phyloP scores from a whole-genome alignment of 441 rosid genomes.

The Adansonia rubrostipa region DNA sequence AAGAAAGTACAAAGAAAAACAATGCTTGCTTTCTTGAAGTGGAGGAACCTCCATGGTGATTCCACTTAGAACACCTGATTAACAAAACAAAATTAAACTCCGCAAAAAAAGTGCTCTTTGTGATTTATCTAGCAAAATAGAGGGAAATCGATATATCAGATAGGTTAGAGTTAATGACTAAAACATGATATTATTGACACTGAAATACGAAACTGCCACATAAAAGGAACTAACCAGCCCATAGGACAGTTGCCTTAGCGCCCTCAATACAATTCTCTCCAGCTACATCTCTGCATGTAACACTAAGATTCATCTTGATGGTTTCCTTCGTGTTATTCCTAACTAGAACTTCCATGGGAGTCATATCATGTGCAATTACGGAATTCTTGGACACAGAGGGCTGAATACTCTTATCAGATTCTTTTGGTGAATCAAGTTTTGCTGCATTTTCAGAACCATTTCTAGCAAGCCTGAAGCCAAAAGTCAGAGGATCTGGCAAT shows the following conservation, averaged over 20 bases:
- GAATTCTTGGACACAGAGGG: conserved; percentile 49
- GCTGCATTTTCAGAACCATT: conserved; percentile 31
- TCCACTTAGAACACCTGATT: conserved; percentile 72
- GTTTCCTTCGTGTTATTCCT: conserved; percentile 88
- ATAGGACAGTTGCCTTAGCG: conserved; percentile 75
- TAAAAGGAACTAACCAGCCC: conserved; percentile 71
- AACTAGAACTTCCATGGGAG: conserved; percentile 86
- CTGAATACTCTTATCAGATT: conserved; percentile 30
- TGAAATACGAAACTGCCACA: not conserved
- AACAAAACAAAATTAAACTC: not conserved
- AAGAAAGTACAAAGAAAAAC: conserved; percentile 82
- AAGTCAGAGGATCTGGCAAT: conserved; percentile 95
- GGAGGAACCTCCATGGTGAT: conserved; percentile 81
- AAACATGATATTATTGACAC: not conserved
- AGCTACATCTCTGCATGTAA: conserved; percentile 91
- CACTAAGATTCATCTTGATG: conserved; percentile 76
- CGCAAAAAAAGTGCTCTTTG: not conserved
- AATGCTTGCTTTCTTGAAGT: conserved; percentile 71
- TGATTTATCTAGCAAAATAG: not conserved
- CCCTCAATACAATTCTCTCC: conserved; percentile 94
- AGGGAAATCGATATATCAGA: not conserved
- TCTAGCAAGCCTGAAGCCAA: conserved; percentile 80
- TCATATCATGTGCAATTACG: conserved; percentile 79
- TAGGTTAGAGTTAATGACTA: not conserved
- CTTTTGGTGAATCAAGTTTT: conserved; percentile 32